Conservation (phyloP, 2,329 filamentous ascomycete genomes). For the Coniochaeta sp. region DNA sequence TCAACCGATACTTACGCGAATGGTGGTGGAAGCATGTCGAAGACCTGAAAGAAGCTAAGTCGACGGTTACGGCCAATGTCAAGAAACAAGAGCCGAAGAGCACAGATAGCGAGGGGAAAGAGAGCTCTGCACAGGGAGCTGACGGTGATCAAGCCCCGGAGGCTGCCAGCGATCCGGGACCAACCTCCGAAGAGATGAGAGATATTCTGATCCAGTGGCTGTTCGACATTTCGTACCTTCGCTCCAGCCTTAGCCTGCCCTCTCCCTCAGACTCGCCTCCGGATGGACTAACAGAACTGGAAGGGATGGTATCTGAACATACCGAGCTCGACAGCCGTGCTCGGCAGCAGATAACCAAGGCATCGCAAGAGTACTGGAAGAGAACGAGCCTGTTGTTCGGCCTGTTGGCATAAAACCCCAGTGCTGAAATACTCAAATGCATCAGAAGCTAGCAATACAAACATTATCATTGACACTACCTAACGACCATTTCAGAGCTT, state of each 20-base stretch:
- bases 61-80: constrained; percentile 10
- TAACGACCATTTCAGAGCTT: constrained; percentile 58
- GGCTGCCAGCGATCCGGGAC: constrained; percentile 1
- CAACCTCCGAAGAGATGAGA: constrained; percentile 17
- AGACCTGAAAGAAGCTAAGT: constrained; percentile 7
- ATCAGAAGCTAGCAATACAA: constrained; percentile 1
- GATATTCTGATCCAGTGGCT: constrained; percentile 53
- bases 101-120: constrained; percentile 9
- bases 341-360: constrained; percentile 49
- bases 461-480: neutral
- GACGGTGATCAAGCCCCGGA: constrained; percentile 2
- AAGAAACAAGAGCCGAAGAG: constrained; percentile 7
- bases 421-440: neutral
- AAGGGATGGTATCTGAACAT: constrained; percentile 34
- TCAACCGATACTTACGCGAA: constrained; percentile 42
- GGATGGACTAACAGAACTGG: constrained; percentile 33
- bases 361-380: constrained; percentile 72
- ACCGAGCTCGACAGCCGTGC: constrained; percentile 41
- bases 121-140: constrained; percentile 8
- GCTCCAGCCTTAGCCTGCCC: constrained; percentile 31
- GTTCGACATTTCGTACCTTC: constrained; percentile 50
- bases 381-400: constrained; percentile 77
- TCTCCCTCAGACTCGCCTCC: constrained; percentile 13
- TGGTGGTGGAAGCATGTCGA: constrained; percentile 38
- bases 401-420: constrained; percentile 44